Evolutionary conservation across 1,139 yeast genomes (phyloP).

Genomic region (Nakaseomyces kungkrabaensis): DNA sequence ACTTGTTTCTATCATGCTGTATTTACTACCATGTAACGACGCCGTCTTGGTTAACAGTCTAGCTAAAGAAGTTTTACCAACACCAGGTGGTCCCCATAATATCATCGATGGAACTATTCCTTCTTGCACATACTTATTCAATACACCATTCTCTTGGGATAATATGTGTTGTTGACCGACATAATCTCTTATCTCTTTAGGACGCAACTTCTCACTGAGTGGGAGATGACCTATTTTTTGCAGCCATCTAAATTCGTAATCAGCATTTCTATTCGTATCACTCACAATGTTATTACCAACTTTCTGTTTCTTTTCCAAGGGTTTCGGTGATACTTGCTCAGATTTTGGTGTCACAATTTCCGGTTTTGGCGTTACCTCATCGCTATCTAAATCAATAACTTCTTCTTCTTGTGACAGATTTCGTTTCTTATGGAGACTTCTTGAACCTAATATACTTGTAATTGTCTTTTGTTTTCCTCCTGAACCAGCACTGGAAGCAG

Average conservation of each 20-base stretch:
- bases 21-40: conserved; percentile 32
- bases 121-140: conserved; percentile 53
- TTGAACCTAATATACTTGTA: conserved; percentile 8
- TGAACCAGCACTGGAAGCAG: conserved; percentile 2
- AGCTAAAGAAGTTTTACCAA: conserved; percentile 81
- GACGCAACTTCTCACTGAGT: conserved; percentile 77
- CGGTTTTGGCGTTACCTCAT: neutral
- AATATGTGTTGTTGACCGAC: conserved; percentile 73
- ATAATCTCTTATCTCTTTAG: conserved; percentile 61
- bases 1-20: conserved; percentile 69
- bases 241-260: conserved; percentile 30
- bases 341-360: neutral
- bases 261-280: conserved; percentile 16
- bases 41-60: conserved; percentile 34
- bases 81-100: conserved; percentile 95
- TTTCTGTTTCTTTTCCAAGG: conserved; percentile 3
- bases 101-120: conserved; percentile 73
- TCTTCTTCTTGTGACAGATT: conserved; percentile 7
- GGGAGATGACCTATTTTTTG: conserved; percentile 51
- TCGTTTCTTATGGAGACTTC: conserved; percentile 8
- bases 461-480: conserved; percentile 7
- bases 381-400: conserved; percentile 8
- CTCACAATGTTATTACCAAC: neutral
- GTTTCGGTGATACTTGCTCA: neutral
- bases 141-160: conserved; percentile 62